Conservation (phyloP, 768 basidiomycete species). For the Lentinula guzmanii region DNA sequence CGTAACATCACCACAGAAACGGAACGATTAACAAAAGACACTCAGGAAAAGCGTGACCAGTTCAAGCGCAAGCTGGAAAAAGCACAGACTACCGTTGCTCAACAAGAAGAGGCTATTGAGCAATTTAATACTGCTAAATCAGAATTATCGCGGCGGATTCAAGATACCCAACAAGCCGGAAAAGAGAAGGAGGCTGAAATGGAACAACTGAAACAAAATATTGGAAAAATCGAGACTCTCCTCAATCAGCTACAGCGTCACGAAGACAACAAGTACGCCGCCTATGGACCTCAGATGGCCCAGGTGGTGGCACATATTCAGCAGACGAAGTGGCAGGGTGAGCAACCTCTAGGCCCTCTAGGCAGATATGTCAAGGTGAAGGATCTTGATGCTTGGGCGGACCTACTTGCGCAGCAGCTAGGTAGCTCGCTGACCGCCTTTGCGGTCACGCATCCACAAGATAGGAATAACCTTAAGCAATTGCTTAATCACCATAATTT, state of each 20-base stretch:
- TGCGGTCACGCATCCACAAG: constrained; percentile 66
- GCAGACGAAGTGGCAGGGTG: constrained; percentile 53
- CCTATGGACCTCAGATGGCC: constrained; percentile 61
- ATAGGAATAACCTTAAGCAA: constrained; percentile 49
- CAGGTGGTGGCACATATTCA: constrained; percentile 48
- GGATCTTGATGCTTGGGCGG: constrained; percentile 59
- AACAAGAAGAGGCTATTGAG: constrained; percentile 10
- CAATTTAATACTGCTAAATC: constrained; percentile 25
- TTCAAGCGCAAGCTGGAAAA: constrained; percentile 43
- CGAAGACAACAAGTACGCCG: constrained; percentile 51
- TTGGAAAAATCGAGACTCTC: constrained; percentile 42
- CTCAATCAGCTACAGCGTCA: constrained; percentile 43
- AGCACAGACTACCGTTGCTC: constrained; percentile 22
- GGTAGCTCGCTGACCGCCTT: constrained; percentile 57
- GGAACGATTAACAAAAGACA: constrained; percentile 45
- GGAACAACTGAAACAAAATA: constrained; percentile 28
- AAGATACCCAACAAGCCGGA: constrained; percentile 29
- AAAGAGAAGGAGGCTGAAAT: constrained; percentile 24
- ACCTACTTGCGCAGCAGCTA: constrained; percentile 59
- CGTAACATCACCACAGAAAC: constrained; percentile 49
- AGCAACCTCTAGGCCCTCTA: constrained; percentile 70
- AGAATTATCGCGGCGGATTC: constrained; percentile 21
- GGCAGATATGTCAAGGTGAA: constrained; percentile 72
- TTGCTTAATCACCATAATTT: constrained; percentile 55
- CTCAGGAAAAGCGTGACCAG: constrained; percentile 59